These are phyloP conservation scores for Acidiella bohemica DNA, from an alignment of 495 filamentous ascomycete genomes.

Conservation along the genomic window DNA sequence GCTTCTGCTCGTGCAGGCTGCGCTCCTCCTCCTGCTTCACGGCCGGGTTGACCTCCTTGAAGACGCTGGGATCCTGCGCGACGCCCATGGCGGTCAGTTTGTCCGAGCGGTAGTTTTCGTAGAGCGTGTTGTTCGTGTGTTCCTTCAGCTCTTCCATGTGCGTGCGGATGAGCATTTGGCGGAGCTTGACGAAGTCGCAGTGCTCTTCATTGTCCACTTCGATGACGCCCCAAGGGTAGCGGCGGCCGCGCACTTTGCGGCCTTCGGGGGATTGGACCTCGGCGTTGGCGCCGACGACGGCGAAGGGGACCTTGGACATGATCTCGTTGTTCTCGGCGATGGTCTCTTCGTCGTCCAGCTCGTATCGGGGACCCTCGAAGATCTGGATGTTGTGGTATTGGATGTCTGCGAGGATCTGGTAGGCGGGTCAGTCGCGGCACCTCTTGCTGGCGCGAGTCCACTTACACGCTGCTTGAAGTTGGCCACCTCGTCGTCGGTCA, in stretches of 20 bases:
- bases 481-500: slow-evolving; percentile 91
- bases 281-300: slow-evolving; percentile 88
- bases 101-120: slow-evolving; percentile 99
- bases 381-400: slow-evolving; percentile 93
- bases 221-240: slow-evolving; percentile 96
- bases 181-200: slow-evolving; percentile 98
- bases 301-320: slow-evolving; percentile 98
- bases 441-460: not conserved
- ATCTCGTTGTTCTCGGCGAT: slow-evolving; percentile 99
- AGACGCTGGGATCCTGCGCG: slow-evolving; percentile 92
- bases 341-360: slow-evolving; percentile 97
- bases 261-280: slow-evolving; percentile 86
- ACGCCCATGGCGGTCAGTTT: slow-evolving; percentile 98
- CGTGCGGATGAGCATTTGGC: slow-evolving; percentile 98
- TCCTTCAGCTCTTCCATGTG: slow-evolving; percentile 99
- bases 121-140: slow-evolving; percentile 96
- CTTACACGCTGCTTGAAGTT: slow-evolving; percentile 89
- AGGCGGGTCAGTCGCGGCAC: not conserved
- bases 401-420: slow-evolving; percentile 91
- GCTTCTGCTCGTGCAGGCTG: slow-evolving; percentile 94
- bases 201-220: slow-evolving; percentile 99
- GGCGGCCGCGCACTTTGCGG: slow-evolving; percentile 87
- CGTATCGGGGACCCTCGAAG: slow-evolving; percentile 96
- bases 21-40: slow-evolving; percentile 99
- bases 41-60: slow-evolving; percentile 99